These are phyloP conservation scores for Rubia peregrina DNA, from an alignment of 305 asterid genomes.

Conservation along the genomic window DNA sequence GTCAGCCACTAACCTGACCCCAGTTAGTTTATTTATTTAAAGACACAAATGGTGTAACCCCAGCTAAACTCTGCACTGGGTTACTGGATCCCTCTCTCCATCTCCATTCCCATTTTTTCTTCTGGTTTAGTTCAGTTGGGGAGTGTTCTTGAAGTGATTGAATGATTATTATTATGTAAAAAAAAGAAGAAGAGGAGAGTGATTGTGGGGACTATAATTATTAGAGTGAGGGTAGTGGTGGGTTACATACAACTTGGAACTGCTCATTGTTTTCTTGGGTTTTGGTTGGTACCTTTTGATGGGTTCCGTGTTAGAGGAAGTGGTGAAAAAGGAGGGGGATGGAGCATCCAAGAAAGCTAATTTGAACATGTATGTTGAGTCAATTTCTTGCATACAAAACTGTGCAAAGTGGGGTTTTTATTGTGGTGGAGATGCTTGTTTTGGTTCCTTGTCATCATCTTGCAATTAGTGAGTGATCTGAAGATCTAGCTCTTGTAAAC, in stretches of 20 bases:
- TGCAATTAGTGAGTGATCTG: conserved; percentile 21
- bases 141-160: conserved; percentile 34
- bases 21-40: conserved; percentile 71
- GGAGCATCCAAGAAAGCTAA: conserved; percentile 39
- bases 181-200: conserved; percentile 6
- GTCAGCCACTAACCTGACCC: conserved; percentile 61
- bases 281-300: conserved; percentile 22
- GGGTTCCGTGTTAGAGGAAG: conserved; percentile 50
- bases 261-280: conserved; percentile 4
- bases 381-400: conserved; percentile 42
- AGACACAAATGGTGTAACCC: conserved; percentile 35
- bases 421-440: conserved; percentile 30
- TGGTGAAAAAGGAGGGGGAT: conserved; percentile 33
- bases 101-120: conserved; percentile 15
- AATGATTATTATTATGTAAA: conserved; percentile 31
- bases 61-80: conserved; percentile 42
- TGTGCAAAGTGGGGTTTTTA: conserved; percentile 53
- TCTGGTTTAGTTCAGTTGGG: background rate
- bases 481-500: conserved; percentile 9
- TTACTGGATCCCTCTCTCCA: conserved; percentile 20
- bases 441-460: conserved; percentile 27
- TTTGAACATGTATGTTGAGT: conserved; percentile 27
- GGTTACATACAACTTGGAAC: conserved; percentile 5
- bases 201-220: background rate
- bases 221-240: conserved; percentile 5